A percentile compares a stretch with the other conserved stretches of the same genome.
Conservation (phyloP, 805 yeast genomes). For the Lachancea sp. region DNA sequence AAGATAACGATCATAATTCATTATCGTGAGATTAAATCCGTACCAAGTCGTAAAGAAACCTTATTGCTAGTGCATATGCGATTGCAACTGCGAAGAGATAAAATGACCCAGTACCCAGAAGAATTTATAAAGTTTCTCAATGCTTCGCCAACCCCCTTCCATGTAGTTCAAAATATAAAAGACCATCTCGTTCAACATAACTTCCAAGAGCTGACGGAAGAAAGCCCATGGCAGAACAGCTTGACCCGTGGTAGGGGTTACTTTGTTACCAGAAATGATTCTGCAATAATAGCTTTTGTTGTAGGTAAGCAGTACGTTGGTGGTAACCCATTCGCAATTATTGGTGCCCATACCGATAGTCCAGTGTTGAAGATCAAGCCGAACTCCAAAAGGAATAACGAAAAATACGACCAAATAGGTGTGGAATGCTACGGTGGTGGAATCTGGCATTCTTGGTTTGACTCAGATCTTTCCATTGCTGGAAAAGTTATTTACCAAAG, state of each 20-base stretch:
- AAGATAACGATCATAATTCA: too few relatives aligned
- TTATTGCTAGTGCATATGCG: constrained; percentile 17
- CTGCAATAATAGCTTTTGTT: constrained; percentile 81
- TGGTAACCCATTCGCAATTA: constrained; percentile 79
- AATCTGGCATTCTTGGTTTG: constrained; percentile 96
- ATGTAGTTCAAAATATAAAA: constrained; percentile 70
- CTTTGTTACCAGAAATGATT: constrained; percentile 82
- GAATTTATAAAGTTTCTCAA: constrained; percentile 76
- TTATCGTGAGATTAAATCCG: too few relatives aligned
- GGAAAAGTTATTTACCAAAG: constrained; percentile 73
- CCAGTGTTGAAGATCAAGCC: constrained; percentile 90
- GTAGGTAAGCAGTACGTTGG: constrained; percentile 67
- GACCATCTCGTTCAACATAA: constrained; percentile 52
- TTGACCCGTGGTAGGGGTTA: constrained; percentile 57
- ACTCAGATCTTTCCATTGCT: constrained; percentile 83
- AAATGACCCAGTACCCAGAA: constrained; percentile 27
- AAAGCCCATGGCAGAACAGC: constrained; percentile 57
- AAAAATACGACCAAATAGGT: constrained; percentile 83
- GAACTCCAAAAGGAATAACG: constrained; percentile 57
- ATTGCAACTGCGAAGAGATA: constrained; percentile 23
- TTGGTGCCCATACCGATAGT: constrained; percentile 96
- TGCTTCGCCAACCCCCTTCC: constrained; percentile 89
- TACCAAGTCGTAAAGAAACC: too few relatives aligned
- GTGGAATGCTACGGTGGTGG: constrained; percentile 96
- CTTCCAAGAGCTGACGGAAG: constrained; percentile 66